A percentile compares a stretch with the other conserved stretches of the same genome.
These are phyloP conservation scores for Penicillium psychrosexuale DNA, from an alignment of 2,329 filamentous ascomycete genomes.

Conservation along the genomic window DNA sequence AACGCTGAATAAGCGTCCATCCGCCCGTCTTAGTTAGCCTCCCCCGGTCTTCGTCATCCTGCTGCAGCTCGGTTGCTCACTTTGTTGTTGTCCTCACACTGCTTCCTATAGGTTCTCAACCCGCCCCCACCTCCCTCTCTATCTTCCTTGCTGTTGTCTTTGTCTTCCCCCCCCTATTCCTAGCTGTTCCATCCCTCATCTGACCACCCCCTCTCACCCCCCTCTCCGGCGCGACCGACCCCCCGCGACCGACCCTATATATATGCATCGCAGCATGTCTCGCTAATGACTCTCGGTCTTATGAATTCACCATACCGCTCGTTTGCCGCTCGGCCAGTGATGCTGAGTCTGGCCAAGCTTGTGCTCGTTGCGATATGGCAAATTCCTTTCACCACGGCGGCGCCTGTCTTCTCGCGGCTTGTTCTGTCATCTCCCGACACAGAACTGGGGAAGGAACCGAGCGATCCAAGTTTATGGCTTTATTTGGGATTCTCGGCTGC, in stretches of 20 bases:
- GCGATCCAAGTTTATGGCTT: slow-evolving; percentile 70
- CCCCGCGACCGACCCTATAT: not conserved
- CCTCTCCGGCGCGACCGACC: not conserved
- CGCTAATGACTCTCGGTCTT: not conserved
- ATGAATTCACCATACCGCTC: slow-evolving; percentile 33
- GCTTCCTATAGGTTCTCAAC: not conserved
- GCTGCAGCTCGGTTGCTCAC: not conserved
- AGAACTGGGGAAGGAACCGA: slow-evolving; percentile 51
- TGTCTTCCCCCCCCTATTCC: not conserved
- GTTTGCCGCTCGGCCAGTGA: slow-evolving; percentile 37
- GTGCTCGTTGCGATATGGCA: slow-evolving; percentile 38
- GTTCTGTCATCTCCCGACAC: slow-evolving; percentile 16
- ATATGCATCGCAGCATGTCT: slow-evolving; percentile 4
- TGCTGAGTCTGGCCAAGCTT: slow-evolving; percentile 43
- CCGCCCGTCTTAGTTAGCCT: not conserved
- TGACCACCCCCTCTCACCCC: not conserved
- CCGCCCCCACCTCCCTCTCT: not conserved
- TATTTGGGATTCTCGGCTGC: slow-evolving; percentile 75
- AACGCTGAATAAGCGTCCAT: not conserved
- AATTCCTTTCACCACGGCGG: slow-evolving; percentile 39
- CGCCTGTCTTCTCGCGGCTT: slow-evolving; percentile 30
- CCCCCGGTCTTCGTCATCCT: not conserved
- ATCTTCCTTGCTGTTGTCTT: not conserved
- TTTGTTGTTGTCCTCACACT: not conserved
- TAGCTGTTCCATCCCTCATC: not conserved